Evolutionary conservation across 2,329 filamentous ascomycete genomes (phyloP), one percentile per base, ranked within the genome.

Genomic region (Pyrenochaeta sp.): DNA sequence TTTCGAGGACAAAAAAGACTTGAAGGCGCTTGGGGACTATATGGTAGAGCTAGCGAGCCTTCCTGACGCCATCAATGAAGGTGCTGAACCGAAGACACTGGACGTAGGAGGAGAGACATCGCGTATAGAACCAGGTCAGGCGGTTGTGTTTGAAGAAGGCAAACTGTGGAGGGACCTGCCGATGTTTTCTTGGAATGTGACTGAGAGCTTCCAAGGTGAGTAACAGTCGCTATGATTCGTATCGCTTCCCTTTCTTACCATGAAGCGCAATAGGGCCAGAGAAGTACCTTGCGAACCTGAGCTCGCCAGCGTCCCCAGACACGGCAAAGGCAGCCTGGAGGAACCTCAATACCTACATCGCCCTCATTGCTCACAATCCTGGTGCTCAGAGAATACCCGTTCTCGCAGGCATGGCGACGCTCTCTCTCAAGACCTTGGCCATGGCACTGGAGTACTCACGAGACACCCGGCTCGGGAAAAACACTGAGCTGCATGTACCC

Each of bases 171-270:
- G 31, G 11, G 51, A 50, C 12, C 31, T 54, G 18, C 51, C 51
- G 3, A 32, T 18, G 4, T 46, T 43, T 33, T 37, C 15, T 20
- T 15, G 43, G n/a, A 27, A 44, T 11, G 4, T 44, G 21, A 33
- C 42, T 4, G 51, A 54, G 36, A 42, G 12, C 14, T 46, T 54
- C 11, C 51, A 54, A 49, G 51, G 51, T 54, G n/a, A 33, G 45
- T 18, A 15, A 27, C 23, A 5, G 9, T 9, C 9, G 23, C 4
- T 27, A 27, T 27, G 9, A 27, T 27, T 27, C 9, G 4, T 27
- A 27, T 9, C 23, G 4, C 9, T 27, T 9, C 23, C 23, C 23
- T 27, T 27, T 35, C 32, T 35, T 35, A 14, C 15, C 12, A 35
- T 17, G 15, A 14, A 11, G 4, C 4, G 32, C 32, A 6, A 35